Percentiles rank a stretch among this genome's conserved stretches.
These are phyloP conservation scores for Teratosphaeria pseudoeucalypti DNA, from an alignment of 2,329 filamentous ascomycete species.

Conservation along the genomic window DNA sequence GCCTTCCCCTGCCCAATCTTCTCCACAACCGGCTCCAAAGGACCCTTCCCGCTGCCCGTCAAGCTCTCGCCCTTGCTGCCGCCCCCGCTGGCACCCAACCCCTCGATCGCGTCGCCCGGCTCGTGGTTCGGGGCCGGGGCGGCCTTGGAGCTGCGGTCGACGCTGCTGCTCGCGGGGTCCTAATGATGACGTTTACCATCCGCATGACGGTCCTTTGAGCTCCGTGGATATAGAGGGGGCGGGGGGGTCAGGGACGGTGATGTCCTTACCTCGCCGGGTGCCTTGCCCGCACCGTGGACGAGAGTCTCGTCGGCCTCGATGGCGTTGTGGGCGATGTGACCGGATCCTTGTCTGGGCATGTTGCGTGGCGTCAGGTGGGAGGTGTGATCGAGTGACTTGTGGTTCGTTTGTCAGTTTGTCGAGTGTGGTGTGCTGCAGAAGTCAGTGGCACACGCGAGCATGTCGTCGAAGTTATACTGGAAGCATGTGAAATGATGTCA, in stretches of 20 bases:
- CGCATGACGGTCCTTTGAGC: neutral
- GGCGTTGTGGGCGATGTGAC: constrained; percentile 26
- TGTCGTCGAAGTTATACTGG: neutral
- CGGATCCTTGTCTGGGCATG: constrained; percentile 4
- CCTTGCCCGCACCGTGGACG: constrained; percentile 26
- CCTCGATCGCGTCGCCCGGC: constrained; percentile 28
- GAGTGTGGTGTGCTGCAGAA: neutral
- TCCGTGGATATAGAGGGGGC: neutral
- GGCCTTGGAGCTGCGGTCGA: constrained; percentile 29
- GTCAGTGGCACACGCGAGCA: neutral
- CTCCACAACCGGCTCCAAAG: neutral
- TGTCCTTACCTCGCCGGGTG: constrained; percentile 20
- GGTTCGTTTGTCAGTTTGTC: neutral
- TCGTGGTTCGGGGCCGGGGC: constrained; percentile 28
- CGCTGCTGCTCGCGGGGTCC: constrained; percentile 12
- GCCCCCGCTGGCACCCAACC: constrained; percentile 27
- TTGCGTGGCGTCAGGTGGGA: neutral
- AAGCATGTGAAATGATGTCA: neutral
- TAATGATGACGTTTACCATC: neutral
- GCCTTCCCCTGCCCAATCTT: neutral
- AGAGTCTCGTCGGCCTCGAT: constrained; percentile 28
- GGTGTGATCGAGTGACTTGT: neutral
- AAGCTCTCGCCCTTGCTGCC: constrained; percentile 11
- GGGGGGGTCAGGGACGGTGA: neutral
- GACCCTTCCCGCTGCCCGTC: constrained; percentile 4